phyloP scores from a whole-genome alignment of 106 monocot species.

The Dioscorea alata region DNA sequence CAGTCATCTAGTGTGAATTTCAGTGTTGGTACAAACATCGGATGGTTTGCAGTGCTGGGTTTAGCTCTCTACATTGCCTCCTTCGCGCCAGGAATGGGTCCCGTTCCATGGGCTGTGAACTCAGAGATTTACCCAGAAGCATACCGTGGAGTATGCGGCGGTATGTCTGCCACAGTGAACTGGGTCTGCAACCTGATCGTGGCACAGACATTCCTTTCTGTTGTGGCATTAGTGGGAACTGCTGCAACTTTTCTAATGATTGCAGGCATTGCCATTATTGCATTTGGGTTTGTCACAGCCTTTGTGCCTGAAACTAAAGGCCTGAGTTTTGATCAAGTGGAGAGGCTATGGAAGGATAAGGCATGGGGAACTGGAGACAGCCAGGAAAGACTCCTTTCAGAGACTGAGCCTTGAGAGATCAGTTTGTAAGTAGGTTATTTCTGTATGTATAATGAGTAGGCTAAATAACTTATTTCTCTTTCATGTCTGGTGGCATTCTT shows the following conservation, averaged over 20 bases:
- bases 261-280: constrained; percentile 50
- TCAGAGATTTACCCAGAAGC: constrained; percentile 90
- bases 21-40: constrained; percentile 16
- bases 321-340: constrained; percentile 84
- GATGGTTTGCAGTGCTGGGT: constrained; percentile 69
- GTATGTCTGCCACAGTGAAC: constrained; percentile 95
- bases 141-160: constrained; percentile 77
- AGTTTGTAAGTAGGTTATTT: too few relatives aligned
- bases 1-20: constrained; percentile 24
- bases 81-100: constrained; percentile 97
- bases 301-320: constrained; percentile 94
- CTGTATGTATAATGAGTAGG: too few relatives aligned
- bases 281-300: constrained; percentile 53
- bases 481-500: too few relatives aligned
- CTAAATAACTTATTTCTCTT: too few relatives aligned
- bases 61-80: constrained; percentile 77
- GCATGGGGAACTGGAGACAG: constrained; percentile 45
- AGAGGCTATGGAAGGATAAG: constrained; percentile 75
- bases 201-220: constrained; percentile 75
- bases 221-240: constrained; percentile 52
- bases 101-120: constrained; percentile 97
- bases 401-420: not conserved
- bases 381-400: constrained; percentile 23
- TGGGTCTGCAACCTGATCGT: constrained; percentile 89
- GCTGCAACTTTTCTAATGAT: constrained; percentile 64